Evolutionary conservation across 2,329 filamentous ascomycete species (phyloP), one percentile per base, ranked within the genome.

Genomic region (Penicillium brasilianum): DNA sequence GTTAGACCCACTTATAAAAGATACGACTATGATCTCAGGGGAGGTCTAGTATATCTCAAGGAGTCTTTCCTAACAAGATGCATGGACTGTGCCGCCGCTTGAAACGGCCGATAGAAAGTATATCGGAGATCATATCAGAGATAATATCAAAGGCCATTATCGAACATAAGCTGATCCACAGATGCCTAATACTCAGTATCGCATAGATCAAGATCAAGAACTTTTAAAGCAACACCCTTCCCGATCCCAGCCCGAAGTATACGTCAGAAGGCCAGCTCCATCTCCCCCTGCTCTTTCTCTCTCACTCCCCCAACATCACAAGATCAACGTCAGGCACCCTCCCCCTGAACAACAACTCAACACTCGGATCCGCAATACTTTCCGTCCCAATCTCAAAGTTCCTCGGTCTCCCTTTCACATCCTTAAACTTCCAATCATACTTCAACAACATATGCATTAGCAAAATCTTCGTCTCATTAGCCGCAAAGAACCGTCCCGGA

Each of bases 401-500:
- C 59, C 77, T 74, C 1, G 83, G 82, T 10, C 71, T 64, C 2
- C 74, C 71, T 9, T 75, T 59, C 0, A 71, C 68, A 6, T 83
- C 64, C 18, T 66, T 34, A 72, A 77, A 65, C 64, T 81, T 80
- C 59, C 85, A 72, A 28, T 87, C 84, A 66, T 85, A 87, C 60
- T 85, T 82, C 37, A 82, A 69, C 1, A 86, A 65, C 20, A 86
- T 67, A 56, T 84, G 79, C 0, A 82, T 76, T 36, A 85, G 67
- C 14, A 85, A 75, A 69, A 87, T 83, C 69, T 87, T 87, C 14
- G 85, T 73, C 69, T 85, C 83, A 59, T 84, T 79, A 0, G 83
- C 79, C 0, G 84, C 84, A 60, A 86, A 86, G 74, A 87, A 87
- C 0, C 84, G 78, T 0, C 85, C 85, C 0, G 83, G 82, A 50